Base-by-base conservation (phyloP, 164 flowering plant genomes). In the Vitis riparia region DNA sequence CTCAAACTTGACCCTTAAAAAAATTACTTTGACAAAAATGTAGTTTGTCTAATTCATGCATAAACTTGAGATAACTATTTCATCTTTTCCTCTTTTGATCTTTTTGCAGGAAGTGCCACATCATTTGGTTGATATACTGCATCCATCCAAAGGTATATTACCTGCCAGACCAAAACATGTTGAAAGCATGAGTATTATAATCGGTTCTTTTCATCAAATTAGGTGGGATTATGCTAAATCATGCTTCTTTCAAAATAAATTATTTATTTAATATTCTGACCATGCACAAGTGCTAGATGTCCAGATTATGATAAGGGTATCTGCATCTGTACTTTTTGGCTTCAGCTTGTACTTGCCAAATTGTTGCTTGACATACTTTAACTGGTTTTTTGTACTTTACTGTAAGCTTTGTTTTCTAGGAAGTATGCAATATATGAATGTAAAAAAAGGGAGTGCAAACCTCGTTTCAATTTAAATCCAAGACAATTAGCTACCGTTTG, bases 61-160 rank as follows among this genome's bases (percentile, higher is more conserved):
- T 32, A 8, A 16, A 2, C 15, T 47, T 10, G 27, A 2, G 29
- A 44, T 64, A 53, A 44, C 60, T 59, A 7, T 63, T 71, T 72
- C 19, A 37, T 65, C 57, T 50, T 2, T 70, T 62, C 37, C 19
- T 52, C 44, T 55, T 55, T 51, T 17, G 13, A 16, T n/a, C 15
- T n/a, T 49, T 57, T 59, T 75, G 74, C 84, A 94, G 97, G 99
- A 91, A 82, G 97, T 94, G 59, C 91, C 86, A 52, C 99, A 94
- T 76, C 97, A 94, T 85, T 79, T 94, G 75, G 29, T 94, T 79
- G 99, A 94, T 75, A 86, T 92, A 71, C 80, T 92, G 78, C 83
- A 88, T 62, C 99, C 97, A 30, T 85, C 87, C 58, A 87, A 92
- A 86, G 98, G 98, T 94, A 84, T 75, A 48, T 63, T 63, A 23